Conservation (phyloP, 441 rosid species). For the Populus hybrid region DNA sequence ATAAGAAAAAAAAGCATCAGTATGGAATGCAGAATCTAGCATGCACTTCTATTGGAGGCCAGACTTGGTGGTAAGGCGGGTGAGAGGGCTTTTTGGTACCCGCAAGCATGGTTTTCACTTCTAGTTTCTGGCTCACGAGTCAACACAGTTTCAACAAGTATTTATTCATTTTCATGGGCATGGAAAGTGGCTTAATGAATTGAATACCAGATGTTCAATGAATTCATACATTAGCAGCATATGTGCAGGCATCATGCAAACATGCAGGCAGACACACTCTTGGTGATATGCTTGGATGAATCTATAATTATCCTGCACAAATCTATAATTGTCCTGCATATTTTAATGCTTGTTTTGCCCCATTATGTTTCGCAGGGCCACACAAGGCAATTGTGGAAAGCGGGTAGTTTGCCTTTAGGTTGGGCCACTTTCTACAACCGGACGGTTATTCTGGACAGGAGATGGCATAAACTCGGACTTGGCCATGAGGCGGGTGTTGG, state of each 20-base stretch:
- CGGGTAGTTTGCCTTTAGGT: slow-evolving; percentile 78
- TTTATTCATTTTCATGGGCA: background rate
- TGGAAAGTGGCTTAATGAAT: background rate
- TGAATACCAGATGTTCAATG: background rate
- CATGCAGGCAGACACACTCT: background rate
- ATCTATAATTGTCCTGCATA: background rate
- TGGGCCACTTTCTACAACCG: slow-evolving; percentile 70
- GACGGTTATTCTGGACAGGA: slow-evolving; percentile 53
- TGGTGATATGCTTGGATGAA: background rate
- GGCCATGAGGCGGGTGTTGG: slow-evolving; percentile 56
- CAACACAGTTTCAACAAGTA: background rate
- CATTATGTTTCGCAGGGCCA: slow-evolving; percentile 51
- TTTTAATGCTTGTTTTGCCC: background rate
- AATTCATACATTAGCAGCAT: background rate
- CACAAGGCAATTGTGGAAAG: slow-evolving; percentile 60
- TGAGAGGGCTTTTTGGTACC: background rate
- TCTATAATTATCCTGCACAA: background rate
- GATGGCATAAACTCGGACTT: slow-evolving; percentile 76
- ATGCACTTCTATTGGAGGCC: background rate
- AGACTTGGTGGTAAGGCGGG: background rate
- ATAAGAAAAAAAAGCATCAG: background rate
- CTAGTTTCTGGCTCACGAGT: background rate
- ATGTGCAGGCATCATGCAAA: background rate
- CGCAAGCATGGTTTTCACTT: background rate
- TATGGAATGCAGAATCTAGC: background rate